phyloP scores from a whole-genome alignment of 306 rosid species.

The Cicer chorassanicum region DNA sequence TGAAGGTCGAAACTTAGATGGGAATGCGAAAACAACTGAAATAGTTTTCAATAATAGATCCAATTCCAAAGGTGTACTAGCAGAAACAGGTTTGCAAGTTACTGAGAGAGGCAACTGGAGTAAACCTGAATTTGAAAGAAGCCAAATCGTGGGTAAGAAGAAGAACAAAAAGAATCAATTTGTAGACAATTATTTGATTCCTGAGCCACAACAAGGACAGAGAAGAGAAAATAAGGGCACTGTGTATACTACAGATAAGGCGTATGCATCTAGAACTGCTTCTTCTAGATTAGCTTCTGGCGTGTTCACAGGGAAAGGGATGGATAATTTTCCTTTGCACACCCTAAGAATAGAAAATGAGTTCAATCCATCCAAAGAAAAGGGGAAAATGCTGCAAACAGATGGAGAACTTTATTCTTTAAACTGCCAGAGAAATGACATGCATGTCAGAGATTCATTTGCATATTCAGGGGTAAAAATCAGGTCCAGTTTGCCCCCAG shows the following conservation, averaged over 20 bases:
- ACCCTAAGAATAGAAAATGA: conserved; percentile 54
- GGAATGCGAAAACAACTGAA: conserved; percentile 49
- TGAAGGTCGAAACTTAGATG: conserved; percentile 51
- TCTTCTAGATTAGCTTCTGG: conserved; percentile 45
- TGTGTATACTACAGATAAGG: conserved; percentile 45
- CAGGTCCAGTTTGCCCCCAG: conserved; percentile 49
- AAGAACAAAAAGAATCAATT: conserved; percentile 61
- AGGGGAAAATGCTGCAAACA: conserved; percentile 60
- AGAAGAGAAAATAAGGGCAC: conserved; percentile 50
- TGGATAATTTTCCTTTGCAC: conserved; percentile 52
- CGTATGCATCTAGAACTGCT: conserved; percentile 41
- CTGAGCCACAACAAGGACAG: conserved; percentile 50
- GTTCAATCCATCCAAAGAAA: conserved; percentile 59
- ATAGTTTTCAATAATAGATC: conserved; percentile 45
- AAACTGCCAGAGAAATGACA: conserved; percentile 51
- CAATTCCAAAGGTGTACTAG: conserved; percentile 52
- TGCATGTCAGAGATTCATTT: conserved; percentile 45
- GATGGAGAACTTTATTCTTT: conserved; percentile 53
- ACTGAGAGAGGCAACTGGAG: conserved; percentile 50
- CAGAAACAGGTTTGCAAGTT: conserved; percentile 51
- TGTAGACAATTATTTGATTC: conserved; percentile 49
- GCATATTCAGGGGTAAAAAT: conserved; percentile 56
- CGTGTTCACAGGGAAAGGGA: conserved; percentile 50
- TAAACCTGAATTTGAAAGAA: conserved; percentile 56
- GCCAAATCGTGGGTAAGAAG: conserved; percentile 57